Base-by-base conservation (phyloP, 768 basidiomycete genomes). In the Termitomyces eurrhizus region DNA sequence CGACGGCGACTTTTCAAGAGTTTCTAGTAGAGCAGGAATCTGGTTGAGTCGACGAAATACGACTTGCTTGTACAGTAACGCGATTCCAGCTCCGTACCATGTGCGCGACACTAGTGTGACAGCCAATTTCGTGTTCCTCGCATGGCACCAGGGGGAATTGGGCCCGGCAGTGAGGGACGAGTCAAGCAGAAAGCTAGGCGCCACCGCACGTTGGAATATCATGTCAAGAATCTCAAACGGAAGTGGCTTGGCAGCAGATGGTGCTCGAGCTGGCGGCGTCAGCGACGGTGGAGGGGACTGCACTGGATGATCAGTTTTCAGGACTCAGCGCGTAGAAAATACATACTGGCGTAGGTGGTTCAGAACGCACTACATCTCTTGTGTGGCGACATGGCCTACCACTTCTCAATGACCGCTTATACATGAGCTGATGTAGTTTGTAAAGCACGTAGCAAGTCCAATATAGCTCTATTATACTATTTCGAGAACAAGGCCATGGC, bases 61-160 rank as follows among this genome's bases (percentile, higher is more conserved):
- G 16, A 74, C 55, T 18, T 68, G 62, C 49, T 68, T 61, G 54
- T 73, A 75, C 4, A 74, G 62, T 37, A 70, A 44, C 16, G 62
- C 48, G 39, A 71, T 60, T 8, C 66, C 70, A 21, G 66, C 57
- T 32, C 56, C 26, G 48, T 71, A 60, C 71, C 72, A 74, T 2
- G 46, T 37, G 32, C 64, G 68, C 62, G 69, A 75, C 14, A 74
- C 73, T 12, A 62, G 36, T 14, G 64, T 21, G 14, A 72, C 21
- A 7, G 64, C 13, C 35, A 60, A 56, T 52, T 72, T 74, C 12
- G 64, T 66, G 13, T 41, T 57, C 26, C 67, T 36, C 2, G 69
- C 64, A 26, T 60, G 53, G 14, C 63, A 67, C 70, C 71, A 73
- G 0, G 68, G 44, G 2, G 70, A 68, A 13, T 59, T 53, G 3